phyloP scores from a whole-genome alignment of 2,329 filamentous ascomycete species.

The Cercospora sojina region DNA sequence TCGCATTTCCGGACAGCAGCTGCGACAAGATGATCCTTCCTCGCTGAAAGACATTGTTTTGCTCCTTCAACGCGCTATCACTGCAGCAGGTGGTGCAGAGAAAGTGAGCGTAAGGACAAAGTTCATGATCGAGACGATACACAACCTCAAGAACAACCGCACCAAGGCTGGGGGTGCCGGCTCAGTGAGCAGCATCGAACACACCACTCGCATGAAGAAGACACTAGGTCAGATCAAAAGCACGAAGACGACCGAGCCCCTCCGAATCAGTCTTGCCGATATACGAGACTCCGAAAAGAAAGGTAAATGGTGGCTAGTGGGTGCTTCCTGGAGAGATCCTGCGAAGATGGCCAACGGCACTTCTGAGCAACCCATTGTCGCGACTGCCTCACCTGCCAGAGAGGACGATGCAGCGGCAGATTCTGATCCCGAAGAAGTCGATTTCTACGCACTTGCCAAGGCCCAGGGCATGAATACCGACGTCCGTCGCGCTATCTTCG shows the following conservation, averaged over 20 bases:
- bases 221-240: conserved; percentile 74
- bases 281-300: conserved; percentile 79
- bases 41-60: conserved; percentile 85
- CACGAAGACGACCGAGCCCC: conserved; percentile 70
- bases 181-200: conserved; percentile 72
- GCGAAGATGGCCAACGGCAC: conserved; percentile 30
- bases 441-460: conserved; percentile 71
- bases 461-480: conserved; percentile 85
- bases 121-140: conserved; percentile 97
- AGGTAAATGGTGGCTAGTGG: conserved; percentile 98
- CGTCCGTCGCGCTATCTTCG: conserved; percentile 85
- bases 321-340: conserved; percentile 74
- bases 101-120: conserved; percentile 83
- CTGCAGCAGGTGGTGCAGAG: conserved; percentile 60
- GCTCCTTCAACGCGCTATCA: conserved; percentile 70
- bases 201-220: conserved; percentile 86
- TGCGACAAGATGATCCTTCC: conserved; percentile 85
- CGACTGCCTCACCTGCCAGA: conserved; percentile 14
- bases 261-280: conserved; percentile 78
- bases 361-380: conserved; percentile 10
- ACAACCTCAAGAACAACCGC: conserved; percentile 90
- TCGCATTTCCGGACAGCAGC: conserved; percentile 72
- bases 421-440: conserved; percentile 49
- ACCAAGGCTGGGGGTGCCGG: conserved; percentile 72
- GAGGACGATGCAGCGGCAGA: conserved; percentile 28